Evolutionary conservation across 2,329 filamentous ascomycete species (phyloP).

Genomic region (Penicillium verrucosum): DNA sequence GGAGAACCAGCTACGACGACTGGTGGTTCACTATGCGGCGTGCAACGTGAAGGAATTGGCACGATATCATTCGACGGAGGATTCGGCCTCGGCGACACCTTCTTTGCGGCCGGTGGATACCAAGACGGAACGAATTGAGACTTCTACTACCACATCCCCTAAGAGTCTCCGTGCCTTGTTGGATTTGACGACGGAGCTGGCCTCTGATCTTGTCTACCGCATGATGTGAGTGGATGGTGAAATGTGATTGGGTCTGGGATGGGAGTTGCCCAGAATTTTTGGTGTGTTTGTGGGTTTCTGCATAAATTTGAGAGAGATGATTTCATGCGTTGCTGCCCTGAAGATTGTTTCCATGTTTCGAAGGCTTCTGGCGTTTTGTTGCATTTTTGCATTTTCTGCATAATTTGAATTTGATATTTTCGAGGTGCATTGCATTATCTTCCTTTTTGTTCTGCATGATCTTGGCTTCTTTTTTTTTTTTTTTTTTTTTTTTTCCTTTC

Average conservation of each 20-base stretch:
- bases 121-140: conserved; percentile 10
- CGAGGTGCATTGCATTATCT: conserved; percentile 14
- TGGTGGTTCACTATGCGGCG: conserved; percentile 41
- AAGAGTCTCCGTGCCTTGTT: conserved; percentile 37
- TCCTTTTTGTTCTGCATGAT: conserved; percentile 1
- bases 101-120: conserved; percentile 20
- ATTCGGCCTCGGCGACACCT: conserved; percentile 25
- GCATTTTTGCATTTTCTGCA: conserved; percentile 12
- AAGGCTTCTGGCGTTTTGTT: conserved; percentile 3
- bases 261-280: neutral
- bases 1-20: conserved; percentile 41
- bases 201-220: conserved; percentile 42
- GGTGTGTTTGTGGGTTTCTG: conserved; percentile 1
- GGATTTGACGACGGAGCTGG: conserved; percentile 39
- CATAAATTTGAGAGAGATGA: conserved; percentile 10
- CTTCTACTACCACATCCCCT: conserved; percentile 17
- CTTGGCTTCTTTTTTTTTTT: neutral
- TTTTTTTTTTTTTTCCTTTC: neutral
- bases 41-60: conserved; percentile 41
- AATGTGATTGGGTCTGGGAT: conserved; percentile 8
- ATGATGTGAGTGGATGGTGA: conserved; percentile 33
- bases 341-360: neutral
- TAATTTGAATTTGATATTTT: conserved; percentile 13
- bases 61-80: conserved; percentile 30
- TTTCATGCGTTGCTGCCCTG: conserved; percentile 12